Evolutionary conservation across 169 alveolate species (phyloP), one percentile per base, ranked within the genome.

Genomic region (Plasmodium ovale): DNA sequence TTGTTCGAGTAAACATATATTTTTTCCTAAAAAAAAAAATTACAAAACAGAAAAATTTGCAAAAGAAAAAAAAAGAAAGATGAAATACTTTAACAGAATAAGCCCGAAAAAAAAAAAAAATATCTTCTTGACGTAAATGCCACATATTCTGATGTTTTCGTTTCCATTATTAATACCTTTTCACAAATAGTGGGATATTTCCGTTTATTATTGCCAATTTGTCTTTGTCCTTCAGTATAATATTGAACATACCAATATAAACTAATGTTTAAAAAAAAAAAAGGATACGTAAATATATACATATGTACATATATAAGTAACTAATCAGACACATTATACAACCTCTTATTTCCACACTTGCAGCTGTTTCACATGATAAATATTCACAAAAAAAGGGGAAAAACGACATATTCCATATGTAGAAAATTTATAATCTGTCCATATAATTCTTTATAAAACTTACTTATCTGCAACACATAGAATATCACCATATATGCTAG

Each of bases 401-500:
- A 14, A 47, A 47, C 2, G 4, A 47, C 12, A 47, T 47, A 47
- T 47, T 47, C 16, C 56, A 14, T 47, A 47, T 54, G 64, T 54
- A n/a, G 7, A n/a, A 0, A 7, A 16, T 9, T 27, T 59, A 14
- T 60, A 1, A 39, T 44, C 9, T 12, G 23, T 42, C 35, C 10
- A 27, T 0, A 14, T 25, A 42, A 44, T 42, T 42, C 25, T 51
- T 35, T 12, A 23, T 33, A 37, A 42, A 37, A 77, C 19, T 44
- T 77, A 77, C 88, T 16, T 44, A 9, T 62, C 77, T 77, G 68
- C 88, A 35, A 77, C 53, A 6, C 27, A 65, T 62, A 77, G 27
- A 29, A 64, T 54, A 60, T 68, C 74, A 60, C 62, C 37, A 23
- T 29, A 77, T n/a, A 77, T 27, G 27, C 44, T 64, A 60, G 31